A percentile compares a stretch with the other conserved stretches of the same genome.
phyloP scores from a whole-genome alignment of 225 moss, liverwort and hornwort species.

The Thuidium tamariscinum region DNA sequence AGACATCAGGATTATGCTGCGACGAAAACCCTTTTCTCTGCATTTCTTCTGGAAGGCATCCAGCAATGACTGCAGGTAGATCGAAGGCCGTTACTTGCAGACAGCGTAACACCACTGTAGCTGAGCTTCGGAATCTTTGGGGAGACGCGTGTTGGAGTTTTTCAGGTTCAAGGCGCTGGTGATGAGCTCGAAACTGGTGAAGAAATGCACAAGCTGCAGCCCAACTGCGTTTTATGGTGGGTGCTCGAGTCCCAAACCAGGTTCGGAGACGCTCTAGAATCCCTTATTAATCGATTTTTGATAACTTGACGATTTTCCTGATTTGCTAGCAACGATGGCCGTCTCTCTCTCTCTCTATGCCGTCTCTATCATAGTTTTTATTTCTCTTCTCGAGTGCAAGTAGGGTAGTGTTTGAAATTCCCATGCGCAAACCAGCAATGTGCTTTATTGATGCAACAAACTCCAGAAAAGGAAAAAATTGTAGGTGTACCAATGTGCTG shows the following conservation, averaged over 20 bases:
- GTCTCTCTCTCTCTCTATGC: not conserved
- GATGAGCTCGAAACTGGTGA: not conserved
- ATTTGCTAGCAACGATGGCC: not conserved
- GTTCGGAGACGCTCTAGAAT: not conserved
- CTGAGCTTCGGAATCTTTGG: not conserved
- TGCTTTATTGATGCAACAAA: not conserved
- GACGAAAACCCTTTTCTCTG: not conserved
- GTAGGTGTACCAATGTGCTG: not conserved
- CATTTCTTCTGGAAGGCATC: not conserved
- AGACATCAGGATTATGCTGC: not conserved
- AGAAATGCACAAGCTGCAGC: not conserved
- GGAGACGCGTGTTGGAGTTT: not conserved
- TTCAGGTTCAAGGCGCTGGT: not conserved
- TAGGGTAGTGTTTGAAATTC: not conserved
- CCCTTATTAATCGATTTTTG: not conserved
- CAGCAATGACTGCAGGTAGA: not conserved
- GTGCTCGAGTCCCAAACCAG: not conserved
- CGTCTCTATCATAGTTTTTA: not conserved
- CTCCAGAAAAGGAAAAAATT: not conserved
- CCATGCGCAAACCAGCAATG: not conserved
- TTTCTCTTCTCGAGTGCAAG: not conserved
- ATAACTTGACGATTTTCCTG: not conserved
- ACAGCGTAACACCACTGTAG: not conserved
- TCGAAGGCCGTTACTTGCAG: not conserved
- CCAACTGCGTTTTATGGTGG: not conserved